These are phyloP conservation scores for Sarocladium kiliense DNA, from an alignment of 2,329 filamentous ascomycete species.

Conservation along the genomic window DNA sequence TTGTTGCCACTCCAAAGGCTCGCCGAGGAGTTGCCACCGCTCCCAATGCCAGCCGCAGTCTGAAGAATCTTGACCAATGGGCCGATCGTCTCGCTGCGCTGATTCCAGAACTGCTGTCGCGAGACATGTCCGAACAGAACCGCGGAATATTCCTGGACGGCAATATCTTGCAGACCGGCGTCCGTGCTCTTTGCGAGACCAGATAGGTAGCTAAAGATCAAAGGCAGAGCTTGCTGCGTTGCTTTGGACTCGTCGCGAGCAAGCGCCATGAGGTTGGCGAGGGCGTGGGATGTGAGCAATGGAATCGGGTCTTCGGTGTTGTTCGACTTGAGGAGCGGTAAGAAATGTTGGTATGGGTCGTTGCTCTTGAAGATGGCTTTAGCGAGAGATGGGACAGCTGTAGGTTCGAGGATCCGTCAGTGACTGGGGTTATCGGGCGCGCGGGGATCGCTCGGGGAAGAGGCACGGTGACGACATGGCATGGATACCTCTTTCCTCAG, in stretches of 20 bases:
- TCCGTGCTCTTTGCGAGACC: conserved; percentile 80
- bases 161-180: conserved; percentile 89
- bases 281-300: conserved; percentile 80
- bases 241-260: conserved; percentile 59
- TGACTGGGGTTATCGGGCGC: background rate
- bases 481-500: background rate
- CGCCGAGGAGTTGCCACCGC: conserved; percentile 57
- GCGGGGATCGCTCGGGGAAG: background rate
- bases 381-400: conserved; percentile 76
- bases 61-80: conserved; percentile 80
- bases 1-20: conserved; percentile 52
- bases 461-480: background rate
- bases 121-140: conserved; percentile 71
- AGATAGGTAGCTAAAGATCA: conserved; percentile 82
- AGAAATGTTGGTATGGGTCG: conserved; percentile 76
- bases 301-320: conserved; percentile 73
- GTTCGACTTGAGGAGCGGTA: conserved; percentile 81
- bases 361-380: conserved; percentile 69
- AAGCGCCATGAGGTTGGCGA: conserved; percentile 71
- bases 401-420: conserved; percentile 3
- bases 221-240: conserved; percentile 71
- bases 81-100: conserved; percentile 76
- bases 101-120: conserved; percentile 83
- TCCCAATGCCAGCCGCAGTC: conserved; percentile 67
- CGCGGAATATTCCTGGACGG: conserved; percentile 84